Evolutionary conservation across 2,329 filamentous ascomycete genomes (phyloP), one percentile per base, ranked within the genome.

Genomic region (Fusarium virguliforme): DNA sequence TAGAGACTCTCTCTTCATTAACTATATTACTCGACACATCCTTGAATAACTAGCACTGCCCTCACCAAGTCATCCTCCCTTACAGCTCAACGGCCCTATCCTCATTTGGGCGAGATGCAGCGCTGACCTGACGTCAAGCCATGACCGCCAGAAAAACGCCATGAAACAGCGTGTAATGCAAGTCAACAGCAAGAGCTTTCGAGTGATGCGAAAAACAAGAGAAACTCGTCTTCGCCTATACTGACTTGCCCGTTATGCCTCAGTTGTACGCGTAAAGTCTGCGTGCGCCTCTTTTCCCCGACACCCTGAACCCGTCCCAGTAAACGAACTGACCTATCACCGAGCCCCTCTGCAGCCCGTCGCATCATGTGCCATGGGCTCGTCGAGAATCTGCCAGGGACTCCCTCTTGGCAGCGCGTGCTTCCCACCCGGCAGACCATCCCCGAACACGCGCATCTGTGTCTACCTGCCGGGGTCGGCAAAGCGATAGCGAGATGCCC

Each of bases 381-480:
- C 24, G 26, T 46, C 43, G 24, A 18, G 18, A 18, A 18, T 48
- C 43, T 26, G 35, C 24, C 24, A 56, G 53, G 26, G 53, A 56
- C 26, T 40, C 24, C 24, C 24, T 18, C 41, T 56, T 30, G 34
- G 35, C 34, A 10, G 34, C 53, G 35, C 32, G 3, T 51, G 48
- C 28, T 34, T 15, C 48, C 38, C 15, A 18, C 18, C 48, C n/a
- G 22, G 32, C 32, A 37, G 50, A 37, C 50, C 32, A 35, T 18
- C 32, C 28, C 32, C 50, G 32, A 37, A 37, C 50, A 26, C 18
- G 50, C 50, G 50, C 50, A 37, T 22, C 4, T 46, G 59, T 18
- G 38, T 65, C 8, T 65, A 65, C 40, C 60, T 32, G 13, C 64
- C 64, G 4, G 40, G 62, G 8, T 55, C 54, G 1, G 40, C 3